Percentiles rank a stretch among this genome's conserved stretches.
phyloP scores from a whole-genome alignment of 1,284 basidiomycete genomes.

The Rhodotorula sp. region DNA sequence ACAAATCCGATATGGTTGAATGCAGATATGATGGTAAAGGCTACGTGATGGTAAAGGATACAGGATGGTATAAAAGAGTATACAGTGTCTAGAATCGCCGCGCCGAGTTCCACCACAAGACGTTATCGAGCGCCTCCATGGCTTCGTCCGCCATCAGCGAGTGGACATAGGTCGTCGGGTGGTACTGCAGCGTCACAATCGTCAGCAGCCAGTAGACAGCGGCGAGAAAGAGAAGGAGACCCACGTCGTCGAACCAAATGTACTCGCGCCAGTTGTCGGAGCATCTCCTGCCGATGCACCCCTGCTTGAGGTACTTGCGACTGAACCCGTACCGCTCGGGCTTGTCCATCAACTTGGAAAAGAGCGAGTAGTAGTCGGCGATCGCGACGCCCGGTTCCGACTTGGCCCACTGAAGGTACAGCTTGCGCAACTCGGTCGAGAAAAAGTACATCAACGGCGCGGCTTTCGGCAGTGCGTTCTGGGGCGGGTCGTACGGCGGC shows the following conservation, averaged over 20 bases:
- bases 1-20: too few species aligned
- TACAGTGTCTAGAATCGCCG: neutral
- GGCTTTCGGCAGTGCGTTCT: slow-evolving; percentile 21
- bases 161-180: slow-evolving; percentile 21
- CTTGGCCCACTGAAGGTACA: slow-evolving; percentile 18
- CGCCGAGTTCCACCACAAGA: slow-evolving; percentile 2
- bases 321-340: slow-evolving; percentile 17
- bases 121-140: slow-evolving; percentile 17
- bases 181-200: slow-evolving; percentile 1
- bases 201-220: neutral
- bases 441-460: slow-evolving; percentile 14
- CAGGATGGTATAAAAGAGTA: too few species aligned
- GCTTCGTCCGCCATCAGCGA: slow-evolving; percentile 13
- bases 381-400: slow-evolving; percentile 11
- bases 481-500: neutral
- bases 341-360: slow-evolving; percentile 6
- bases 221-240: neutral
- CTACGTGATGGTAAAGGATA: too few species aligned
- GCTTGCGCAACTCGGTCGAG: slow-evolving; percentile 19
- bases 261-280: slow-evolving; percentile 7
- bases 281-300: slow-evolving; percentile 17
- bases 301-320: slow-evolving; percentile 8
- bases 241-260: slow-evolving; percentile 25
- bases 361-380: slow-evolving; percentile 25
- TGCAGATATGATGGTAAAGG: too few species aligned